Base-by-base conservation (phyloP, 345 rosid genomes). In the Ricinus communis region DNA sequence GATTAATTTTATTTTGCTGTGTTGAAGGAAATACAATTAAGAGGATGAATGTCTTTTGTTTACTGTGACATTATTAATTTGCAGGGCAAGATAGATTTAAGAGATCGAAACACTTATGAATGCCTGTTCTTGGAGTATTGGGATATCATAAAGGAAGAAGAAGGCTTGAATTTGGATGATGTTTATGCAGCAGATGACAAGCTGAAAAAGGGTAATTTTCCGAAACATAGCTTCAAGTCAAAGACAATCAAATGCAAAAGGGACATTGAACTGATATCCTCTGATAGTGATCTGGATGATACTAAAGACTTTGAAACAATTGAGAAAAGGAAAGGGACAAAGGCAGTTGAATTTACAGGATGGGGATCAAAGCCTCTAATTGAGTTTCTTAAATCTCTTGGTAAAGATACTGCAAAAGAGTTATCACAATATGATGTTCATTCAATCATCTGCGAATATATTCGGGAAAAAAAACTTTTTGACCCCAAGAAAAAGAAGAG, bases 361-460 rank as follows among this genome's bases (percentile, higher is more conserved):
- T 82, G 86, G 87, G 90, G 87, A 63, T 82, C 87, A 33, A 81
- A 86, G 74, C 79, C 79, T 30, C 90, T 84, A 52, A 69, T 86
- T 57, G 79, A 82, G 38, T 82, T 86, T 80, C 84, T 86, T 30
- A 73, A 47, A 38, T 86, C 76, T 57, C 68, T 82, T 51, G 87
- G 87, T 40, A 82, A 74, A 70, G 83, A 82, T 53, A 82, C 87
- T 43, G 65, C 46, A 38, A 69, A 74, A 1, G 82, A 72, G 50
- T 70, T 84, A 72, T 67, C 82, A 10, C 82, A 76, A 30, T 65
- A 61, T 57, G 71, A 69, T 11, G 83, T 84, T 62, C 72, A 74
- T 56, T 67, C 77, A 25, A 80, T 80, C 30, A 79, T 86, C 71
- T 70, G 63, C 24, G 49, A 30, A 40, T 86, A 84, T 62, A 65